Conservation (phyloP, 257 asterid genomes). For the Lantana camara region DNA sequence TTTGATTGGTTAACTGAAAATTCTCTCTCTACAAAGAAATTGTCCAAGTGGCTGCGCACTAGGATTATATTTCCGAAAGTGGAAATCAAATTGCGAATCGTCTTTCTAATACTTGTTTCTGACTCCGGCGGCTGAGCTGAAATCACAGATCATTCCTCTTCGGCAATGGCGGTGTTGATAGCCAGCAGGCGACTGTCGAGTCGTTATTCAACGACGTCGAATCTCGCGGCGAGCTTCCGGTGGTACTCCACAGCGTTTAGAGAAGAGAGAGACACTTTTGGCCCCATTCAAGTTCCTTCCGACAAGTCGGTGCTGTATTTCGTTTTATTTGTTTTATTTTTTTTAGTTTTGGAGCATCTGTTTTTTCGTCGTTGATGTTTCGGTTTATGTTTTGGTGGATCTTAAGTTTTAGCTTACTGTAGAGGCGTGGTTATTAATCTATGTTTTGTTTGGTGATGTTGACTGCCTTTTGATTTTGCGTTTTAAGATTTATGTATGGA, state of each 20-base stretch:
- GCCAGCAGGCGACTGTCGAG: conserved; percentile 60
- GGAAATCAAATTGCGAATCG: conserved; percentile 23
- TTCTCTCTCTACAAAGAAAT: neutral
- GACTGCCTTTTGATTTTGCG: neutral
- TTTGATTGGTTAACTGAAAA: neutral
- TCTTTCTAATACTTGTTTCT: neutral
- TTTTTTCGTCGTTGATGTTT: neutral
- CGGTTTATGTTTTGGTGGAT: conserved; percentile 2
- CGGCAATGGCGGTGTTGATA: conserved; percentile 56
- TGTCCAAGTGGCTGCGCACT: conserved; percentile 26
- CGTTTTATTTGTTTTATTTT: neutral
- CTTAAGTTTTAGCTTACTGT: neutral
- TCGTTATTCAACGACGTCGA: conserved; percentile 42
- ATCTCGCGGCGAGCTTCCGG: conserved; percentile 46
- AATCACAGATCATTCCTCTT: conserved; percentile 7
- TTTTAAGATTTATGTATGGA: neutral
- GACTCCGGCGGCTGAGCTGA: conserved; percentile 16
- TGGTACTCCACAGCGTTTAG: conserved; percentile 67
- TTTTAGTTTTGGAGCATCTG: too few species aligned
- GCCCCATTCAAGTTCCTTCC: conserved; percentile 86
- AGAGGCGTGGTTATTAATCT: neutral
- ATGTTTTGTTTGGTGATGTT: neutral
- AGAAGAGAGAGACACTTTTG: conserved; percentile 91
- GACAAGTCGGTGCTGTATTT: conserved; percentile 48
- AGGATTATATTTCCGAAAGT: neutral